These are phyloP conservation scores for Cyberlindnera bimundalis DNA, from an alignment of 805 yeast species.

Conservation along the genomic window DNA sequence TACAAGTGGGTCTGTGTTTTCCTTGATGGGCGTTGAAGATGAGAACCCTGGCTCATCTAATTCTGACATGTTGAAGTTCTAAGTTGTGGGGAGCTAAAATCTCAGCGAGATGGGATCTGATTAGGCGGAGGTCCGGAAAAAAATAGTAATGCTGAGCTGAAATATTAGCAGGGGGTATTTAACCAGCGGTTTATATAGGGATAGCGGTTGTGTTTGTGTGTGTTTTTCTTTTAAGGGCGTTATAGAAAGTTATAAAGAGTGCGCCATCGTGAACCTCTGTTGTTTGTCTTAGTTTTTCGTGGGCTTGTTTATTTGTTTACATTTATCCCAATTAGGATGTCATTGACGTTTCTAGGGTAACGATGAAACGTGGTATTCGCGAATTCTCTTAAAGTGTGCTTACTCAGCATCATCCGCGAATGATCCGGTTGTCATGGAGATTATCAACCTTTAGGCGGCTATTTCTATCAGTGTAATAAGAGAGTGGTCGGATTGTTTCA, in stretches of 20 bases:
- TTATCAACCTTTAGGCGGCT: conserved; percentile 1
- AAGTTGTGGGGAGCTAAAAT: not conserved
- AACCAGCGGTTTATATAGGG: too few relatives aligned
- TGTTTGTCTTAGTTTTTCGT: not conserved
- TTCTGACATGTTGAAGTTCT: not conserved
- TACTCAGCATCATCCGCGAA: too few relatives aligned
- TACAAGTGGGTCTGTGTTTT: not conserved
- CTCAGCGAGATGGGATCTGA: too few relatives aligned
- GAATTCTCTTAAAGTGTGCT: too few relatives aligned
- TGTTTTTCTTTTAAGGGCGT: too few relatives aligned
- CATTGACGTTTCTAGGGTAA: conserved; percentile 3
- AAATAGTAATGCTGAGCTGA: too few relatives aligned
- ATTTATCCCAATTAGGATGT: conserved; percentile 4
- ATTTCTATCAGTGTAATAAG: not conserved
- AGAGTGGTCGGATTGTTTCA: too few relatives aligned
- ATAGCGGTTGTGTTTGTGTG: too few relatives aligned
- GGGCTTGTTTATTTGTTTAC: conserved; percentile 12
- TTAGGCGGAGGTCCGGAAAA: too few relatives aligned
- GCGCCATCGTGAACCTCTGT: conserved; percentile 6
- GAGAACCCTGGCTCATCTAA: conserved; percentile 11
- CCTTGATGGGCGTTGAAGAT: conserved; percentile 25
- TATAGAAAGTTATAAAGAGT: not conserved
- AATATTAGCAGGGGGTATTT: not conserved
- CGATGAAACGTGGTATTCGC: not conserved
- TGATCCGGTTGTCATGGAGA: conserved; percentile 8